Evolutionary conservation across 148 eudicot genomes (phyloP).

Genomic region (Rhododendron griersonianum): DNA sequence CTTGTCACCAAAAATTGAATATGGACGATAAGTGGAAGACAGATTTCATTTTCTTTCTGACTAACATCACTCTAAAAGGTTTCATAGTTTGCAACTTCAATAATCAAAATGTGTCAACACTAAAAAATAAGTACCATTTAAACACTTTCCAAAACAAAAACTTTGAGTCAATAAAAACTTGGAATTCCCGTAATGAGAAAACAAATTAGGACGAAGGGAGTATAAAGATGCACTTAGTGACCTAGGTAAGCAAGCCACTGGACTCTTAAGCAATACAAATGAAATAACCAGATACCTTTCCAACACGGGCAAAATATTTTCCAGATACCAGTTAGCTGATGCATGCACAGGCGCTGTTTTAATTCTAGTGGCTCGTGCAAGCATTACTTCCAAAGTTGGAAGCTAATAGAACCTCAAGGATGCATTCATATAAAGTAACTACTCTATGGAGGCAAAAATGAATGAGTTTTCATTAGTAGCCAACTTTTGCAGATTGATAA

Average conservation of each 20-base stretch:
- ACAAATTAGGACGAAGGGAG: too few relatives aligned
- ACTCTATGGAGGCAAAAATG: not conserved
- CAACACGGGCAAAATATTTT: slow-evolving; percentile 76
- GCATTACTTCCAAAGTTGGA: not conserved
- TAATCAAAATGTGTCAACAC: not conserved
- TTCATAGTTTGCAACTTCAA: not conserved
- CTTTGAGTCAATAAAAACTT: too few relatives aligned
- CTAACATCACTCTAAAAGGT: not conserved
- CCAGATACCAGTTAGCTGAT: slow-evolving; percentile 83
- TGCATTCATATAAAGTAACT: not conserved
- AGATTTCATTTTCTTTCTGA: not conserved
- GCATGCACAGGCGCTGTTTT: slow-evolving; percentile 97
- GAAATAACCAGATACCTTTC: slow-evolving; percentile 49
- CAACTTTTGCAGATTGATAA: not conserved
- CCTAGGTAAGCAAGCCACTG: not conserved
- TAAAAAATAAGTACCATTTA: too few relatives aligned
- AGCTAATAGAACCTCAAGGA: not conserved
- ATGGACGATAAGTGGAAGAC: not conserved
- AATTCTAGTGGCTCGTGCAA: slow-evolving; percentile 60
- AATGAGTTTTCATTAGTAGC: not conserved
- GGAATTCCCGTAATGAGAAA: too few relatives aligned
- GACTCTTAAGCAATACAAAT: slow-evolving; percentile 4
- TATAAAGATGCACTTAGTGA: too few relatives aligned
- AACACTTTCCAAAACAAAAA: too few relatives aligned
- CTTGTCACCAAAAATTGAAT: not conserved